Conservation (phyloP, 192 early-diverging fungal species). For the Gigaspora rosea region DNA sequence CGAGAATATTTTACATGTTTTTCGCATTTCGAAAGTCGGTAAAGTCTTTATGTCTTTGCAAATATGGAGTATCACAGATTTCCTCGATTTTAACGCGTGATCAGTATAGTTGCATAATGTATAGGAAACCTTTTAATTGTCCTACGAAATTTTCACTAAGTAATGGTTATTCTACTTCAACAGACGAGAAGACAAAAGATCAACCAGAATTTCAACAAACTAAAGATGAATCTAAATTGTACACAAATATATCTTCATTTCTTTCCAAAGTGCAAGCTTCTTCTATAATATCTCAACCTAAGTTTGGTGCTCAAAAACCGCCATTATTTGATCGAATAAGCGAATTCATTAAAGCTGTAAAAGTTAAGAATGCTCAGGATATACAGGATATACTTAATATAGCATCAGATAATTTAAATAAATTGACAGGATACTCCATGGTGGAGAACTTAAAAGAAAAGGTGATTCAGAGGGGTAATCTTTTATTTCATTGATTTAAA, state of each 20-base stretch:
- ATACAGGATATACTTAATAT: not conserved
- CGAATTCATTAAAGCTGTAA: not conserved
- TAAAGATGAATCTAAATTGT: too few species aligned
- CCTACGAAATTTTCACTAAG: not conserved
- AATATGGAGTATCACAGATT: not conserved
- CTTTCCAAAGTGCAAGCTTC: too few species aligned
- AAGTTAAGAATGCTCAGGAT: not conserved
- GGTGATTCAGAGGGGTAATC: slow-evolving; percentile 60
- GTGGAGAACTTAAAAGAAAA: slow-evolving; percentile 67
- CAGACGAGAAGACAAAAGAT: not conserved
- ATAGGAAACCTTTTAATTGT: not conserved
- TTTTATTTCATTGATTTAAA: too few species aligned
- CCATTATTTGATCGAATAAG: not conserved
- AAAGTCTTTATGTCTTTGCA: not conserved
- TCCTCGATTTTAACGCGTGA: too few species aligned
- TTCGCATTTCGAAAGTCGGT: not conserved
- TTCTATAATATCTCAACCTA: too few species aligned
- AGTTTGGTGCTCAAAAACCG: not conserved
- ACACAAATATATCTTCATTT: too few species aligned
- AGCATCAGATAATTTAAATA: slow-evolving; percentile 49
- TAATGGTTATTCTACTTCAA: not conserved
- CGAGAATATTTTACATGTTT: not conserved
- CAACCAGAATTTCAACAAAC: not conserved
- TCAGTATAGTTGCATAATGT: too few species aligned
- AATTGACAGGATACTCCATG: slow-evolving; percentile 69